Evolutionary conservation across 129 eudicot genomes (phyloP), one percentile per base, ranked within the genome.

Genomic region (Lactuca saligna): DNA sequence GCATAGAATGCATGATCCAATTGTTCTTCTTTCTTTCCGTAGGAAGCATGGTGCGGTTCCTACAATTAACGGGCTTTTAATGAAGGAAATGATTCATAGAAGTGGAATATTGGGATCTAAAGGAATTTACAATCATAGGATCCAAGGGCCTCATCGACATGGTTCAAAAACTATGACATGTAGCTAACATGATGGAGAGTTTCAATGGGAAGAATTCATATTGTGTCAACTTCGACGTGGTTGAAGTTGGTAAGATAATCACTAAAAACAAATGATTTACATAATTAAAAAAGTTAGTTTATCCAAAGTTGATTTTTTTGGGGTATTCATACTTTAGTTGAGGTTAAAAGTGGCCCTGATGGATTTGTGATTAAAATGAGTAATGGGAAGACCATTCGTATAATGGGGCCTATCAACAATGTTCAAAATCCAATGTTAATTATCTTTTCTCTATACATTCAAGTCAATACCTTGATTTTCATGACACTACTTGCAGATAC

Each of bases 291-390:
- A 5, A 57, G 38, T 60, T 42, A 15, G n/a, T 29, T 35, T 17
- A 65, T 55, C 57, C 37, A 10, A 50, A 61, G 3, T 44, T 66
- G 55, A 39, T 66, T 55, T 50, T 62, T 11, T 65, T 51, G 72
- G 37, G 57, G 48, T 70, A 50, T 66, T 44, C 38, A 17, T 57
- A 25, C 35, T 65, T 66, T 66, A 93, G 98, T 93, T 79, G 97
- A 93, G 86, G 91, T 93, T 63, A 89, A 78, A 80, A 86, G 95
- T 62, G 88, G 95, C 16, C 65, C 88, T 7, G 96, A 86, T 61
- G 96, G 95, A 65, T 93, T 93, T 83, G 75, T 87, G 83, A 80
- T 93, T 58, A 89, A 86, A 72, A 86, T 93, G 98, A 86, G 90
- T 63, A 95, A 93, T 70, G 98, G 98, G 4, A 80, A 73, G 76